Evolutionary conservation across 2,329 filamentous ascomycete genomes (phyloP), one percentile per base, ranked within the genome.

Genomic region (Kalaharituber pfeilii): DNA sequence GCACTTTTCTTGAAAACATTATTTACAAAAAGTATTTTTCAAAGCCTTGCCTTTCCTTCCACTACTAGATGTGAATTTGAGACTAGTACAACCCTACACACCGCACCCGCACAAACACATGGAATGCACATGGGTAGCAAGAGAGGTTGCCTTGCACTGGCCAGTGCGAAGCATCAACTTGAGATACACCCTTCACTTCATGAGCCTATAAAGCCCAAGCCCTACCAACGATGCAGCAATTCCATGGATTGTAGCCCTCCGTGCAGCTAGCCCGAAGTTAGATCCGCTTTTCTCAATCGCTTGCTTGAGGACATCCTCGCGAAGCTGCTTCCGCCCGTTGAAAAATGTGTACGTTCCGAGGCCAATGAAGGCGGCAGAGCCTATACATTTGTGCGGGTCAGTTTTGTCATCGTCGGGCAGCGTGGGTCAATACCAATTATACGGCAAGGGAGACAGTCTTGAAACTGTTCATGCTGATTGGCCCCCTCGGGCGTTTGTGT

Each of bases 331-430:
- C 68, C 80, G 82, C 55, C 85, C 85, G 2, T 82, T 84, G 57
- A 79, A 72, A 69, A 87, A 88, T 67, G 80, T 87, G 69, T 88
- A 91, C 1, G 74, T 79, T 2, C 80, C 84, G 15, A 89, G 76
- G 1, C 82, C 82, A 54, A 86, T 72, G 59, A 91, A 86, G 1
- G 84, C 82, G 36, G 79, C 75, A 64, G 82, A 81, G 45, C 84
- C 84, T 88, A 62, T 25, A 22, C 11, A 15, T 18, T 18, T 47
- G n/a, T 25, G 15, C 13, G 42, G 18, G 8, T 20, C 42, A 18
- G 15, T 22, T 47, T 20, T 15, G 20, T 18, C 33, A 5, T 18
- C 15, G 4, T 13, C 20, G 33, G 33, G 42, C 42, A 20, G 42
- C 15, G 2, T 15, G 11, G 2, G 15, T 20, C 42, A 22, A 64